These are phyloP conservation scores for Selaginella moellendorffii DNA, from an alignment of 75 land plant genomes.

Conservation along the genomic window DNA sequence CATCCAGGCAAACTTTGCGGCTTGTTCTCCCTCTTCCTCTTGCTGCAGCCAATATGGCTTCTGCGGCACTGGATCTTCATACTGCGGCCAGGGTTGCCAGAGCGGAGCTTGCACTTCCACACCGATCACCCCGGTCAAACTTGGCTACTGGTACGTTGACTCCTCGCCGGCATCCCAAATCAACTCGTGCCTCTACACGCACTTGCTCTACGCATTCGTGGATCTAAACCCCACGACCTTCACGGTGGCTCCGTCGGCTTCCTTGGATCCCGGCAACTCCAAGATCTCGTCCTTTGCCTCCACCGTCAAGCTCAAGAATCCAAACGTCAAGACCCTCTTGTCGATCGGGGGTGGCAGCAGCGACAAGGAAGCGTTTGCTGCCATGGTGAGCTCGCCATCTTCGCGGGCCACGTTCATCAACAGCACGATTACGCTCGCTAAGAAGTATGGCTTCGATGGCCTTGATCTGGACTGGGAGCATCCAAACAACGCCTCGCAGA, in stretches of 20 bases:
- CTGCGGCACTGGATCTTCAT: slow-evolving; percentile 5
- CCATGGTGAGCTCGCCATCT: neutral
- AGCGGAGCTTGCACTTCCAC: neutral
- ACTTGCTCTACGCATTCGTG: slow-evolving; percentile 3
- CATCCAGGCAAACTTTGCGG: slow-evolving; percentile 1
- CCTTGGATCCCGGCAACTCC: neutral
- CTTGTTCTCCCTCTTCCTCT: slow-evolving; percentile 3
- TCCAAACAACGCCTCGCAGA: neutral
- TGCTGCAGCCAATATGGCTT: slow-evolving; percentile 13
- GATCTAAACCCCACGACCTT: neutral
- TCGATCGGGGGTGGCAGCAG: slow-evolving; percentile 5
- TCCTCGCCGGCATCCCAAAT: neutral
- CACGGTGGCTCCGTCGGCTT: neutral
- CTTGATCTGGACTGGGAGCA: slow-evolving; percentile 9
- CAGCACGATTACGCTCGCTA: neutral
- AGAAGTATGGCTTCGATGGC: neutral
- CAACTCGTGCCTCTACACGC: slow-evolving; percentile 9
- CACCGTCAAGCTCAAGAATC: neutral
- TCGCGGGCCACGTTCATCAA: neutral
- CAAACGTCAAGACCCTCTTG: slow-evolving; percentile 1
- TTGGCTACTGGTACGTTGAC: neutral
- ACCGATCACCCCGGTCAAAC: slow-evolving; percentile 7
- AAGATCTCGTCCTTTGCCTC: slow-evolving; percentile 8
- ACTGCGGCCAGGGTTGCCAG: slow-evolving; percentile 13
- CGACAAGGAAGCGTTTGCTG: neutral